Conservation (phyloP, 2,329 filamentous ascomycete genomes). For the Fusarium agapanthi region DNA sequence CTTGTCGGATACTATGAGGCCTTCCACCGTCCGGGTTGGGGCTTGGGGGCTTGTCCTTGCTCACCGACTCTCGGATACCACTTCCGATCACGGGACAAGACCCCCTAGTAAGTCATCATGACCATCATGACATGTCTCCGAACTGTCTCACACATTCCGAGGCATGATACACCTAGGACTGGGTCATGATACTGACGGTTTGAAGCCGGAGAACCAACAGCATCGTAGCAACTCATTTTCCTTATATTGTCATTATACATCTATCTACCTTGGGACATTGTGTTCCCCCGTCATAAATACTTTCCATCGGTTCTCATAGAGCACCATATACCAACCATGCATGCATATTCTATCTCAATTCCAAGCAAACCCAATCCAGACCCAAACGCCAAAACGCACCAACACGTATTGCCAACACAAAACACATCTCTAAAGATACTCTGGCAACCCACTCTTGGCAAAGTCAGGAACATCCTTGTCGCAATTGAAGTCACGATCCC, state of each 20-base stretch:
- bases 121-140: background rate
- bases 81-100: background rate
- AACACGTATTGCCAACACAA: background rate
- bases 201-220: background rate
- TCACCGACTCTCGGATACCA: background rate
- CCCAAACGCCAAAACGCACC: slow-evolving; percentile 16
- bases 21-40: background rate
- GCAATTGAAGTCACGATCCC: slow-evolving; percentile 75
- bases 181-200: background rate
- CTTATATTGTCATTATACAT: slow-evolving; percentile 12
- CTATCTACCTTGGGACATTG: slow-evolving; percentile 3
- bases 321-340: slow-evolving; percentile 9
- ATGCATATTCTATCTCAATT: slow-evolving; percentile 3
- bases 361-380: background rate
- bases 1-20: background rate
- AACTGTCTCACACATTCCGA: background rate
- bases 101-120: background rate
- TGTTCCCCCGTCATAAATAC: background rate
- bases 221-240: background rate
- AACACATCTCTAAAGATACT: slow-evolving; percentile 53
- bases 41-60: background rate
- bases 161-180: background rate
- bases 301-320: slow-evolving; percentile 4
- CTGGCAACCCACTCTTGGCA: slow-evolving; percentile 53
- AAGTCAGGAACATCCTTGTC: slow-evolving; percentile 65